These are phyloP conservation scores for Trypanosomatidae sp. DNA, from an alignment of 208 protist species.

Conservation along the genomic window DNA sequence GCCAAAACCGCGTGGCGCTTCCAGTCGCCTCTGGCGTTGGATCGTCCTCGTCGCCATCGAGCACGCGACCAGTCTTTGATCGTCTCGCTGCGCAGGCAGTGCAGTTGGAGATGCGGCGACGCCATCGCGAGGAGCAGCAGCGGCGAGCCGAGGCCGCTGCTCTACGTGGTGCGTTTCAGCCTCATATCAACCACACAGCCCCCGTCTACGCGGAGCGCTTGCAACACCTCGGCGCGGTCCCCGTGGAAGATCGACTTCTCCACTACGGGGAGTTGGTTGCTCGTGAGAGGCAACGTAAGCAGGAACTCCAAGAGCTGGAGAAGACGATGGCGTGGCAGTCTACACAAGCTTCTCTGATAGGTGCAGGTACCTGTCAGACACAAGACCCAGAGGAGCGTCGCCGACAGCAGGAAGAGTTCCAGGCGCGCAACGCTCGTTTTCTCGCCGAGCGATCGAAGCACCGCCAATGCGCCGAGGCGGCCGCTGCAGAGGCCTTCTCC, in stretches of 20 bases:
- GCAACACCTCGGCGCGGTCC: constrained; percentile 24
- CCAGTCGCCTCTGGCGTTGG: not conserved
- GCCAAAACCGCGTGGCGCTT: not conserved
- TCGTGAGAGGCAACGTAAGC: constrained; percentile 28
- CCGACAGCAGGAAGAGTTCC: constrained; percentile 35
- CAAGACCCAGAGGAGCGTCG: constrained; percentile 16
- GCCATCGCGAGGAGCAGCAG: constrained; percentile 43
- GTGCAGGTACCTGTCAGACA: not conserved
- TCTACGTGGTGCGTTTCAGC: constrained; percentile 48
- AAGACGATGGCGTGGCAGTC: constrained; percentile 15
- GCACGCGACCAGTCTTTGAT: constrained; percentile 46
- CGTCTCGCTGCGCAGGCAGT: constrained; percentile 44
- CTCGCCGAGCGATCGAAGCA: constrained; percentile 40
- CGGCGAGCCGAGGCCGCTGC: constrained; percentile 36
- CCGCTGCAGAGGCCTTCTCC: constrained; percentile 28
- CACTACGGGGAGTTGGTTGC: constrained; percentile 69
- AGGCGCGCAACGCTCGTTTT: constrained; percentile 38
- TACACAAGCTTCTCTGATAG: not conserved
- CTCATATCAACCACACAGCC: constrained; percentile 42
- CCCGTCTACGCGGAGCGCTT: constrained; percentile 15
- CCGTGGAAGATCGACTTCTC: constrained; percentile 75
- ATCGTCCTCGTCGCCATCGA: not conserved
- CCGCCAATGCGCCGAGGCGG: constrained; percentile 23
- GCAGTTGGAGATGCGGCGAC: constrained; percentile 32
- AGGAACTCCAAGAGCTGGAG: constrained; percentile 31